A percentile compares a stretch with the other conserved stretches of the same genome.
Evolutionary conservation across 768 basidiomycete species (phyloP).

Genomic region (Panellus pusillus): DNA sequence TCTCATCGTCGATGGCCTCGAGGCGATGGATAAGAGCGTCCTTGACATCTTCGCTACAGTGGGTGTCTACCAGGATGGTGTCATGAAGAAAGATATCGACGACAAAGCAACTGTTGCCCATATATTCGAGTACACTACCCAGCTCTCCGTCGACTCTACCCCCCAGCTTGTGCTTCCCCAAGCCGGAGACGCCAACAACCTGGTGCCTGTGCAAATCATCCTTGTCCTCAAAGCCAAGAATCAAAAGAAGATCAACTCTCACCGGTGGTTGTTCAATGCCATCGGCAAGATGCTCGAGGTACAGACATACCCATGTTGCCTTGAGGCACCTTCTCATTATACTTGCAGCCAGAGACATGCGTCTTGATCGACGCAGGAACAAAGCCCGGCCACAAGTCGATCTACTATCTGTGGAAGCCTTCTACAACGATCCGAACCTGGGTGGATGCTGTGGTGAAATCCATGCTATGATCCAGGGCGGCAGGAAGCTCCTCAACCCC

Average conservation of each 20-base stretch:
- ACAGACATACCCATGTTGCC: conserved; percentile 19
- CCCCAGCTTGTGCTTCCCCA: conserved; percentile 92
- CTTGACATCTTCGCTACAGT: conserved; percentile 86
- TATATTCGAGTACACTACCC: conserved; percentile 98
- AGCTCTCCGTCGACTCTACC: conserved; percentile 88
- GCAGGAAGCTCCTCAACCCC: conserved; percentile 88
- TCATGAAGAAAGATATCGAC: conserved; percentile 92
- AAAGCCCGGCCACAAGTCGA: conserved; percentile 93
- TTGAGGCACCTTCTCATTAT: neutral
- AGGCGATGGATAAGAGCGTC: conserved; percentile 94
- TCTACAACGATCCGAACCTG: conserved; percentile 75
- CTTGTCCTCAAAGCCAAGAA: conserved; percentile 92
- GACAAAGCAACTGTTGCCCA: conserved; percentile 89
- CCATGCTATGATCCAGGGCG: conserved; percentile 94
- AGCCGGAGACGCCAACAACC: conserved; percentile 85
- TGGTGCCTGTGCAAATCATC: conserved; percentile 92
- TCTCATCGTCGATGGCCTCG: conserved; percentile 90
- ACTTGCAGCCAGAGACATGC: conserved; percentile 78
- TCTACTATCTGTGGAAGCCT: conserved; percentile 94
- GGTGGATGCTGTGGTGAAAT: conserved; percentile 95
- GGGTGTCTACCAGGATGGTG: conserved; percentile 91
- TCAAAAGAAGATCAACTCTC: conserved; percentile 94
- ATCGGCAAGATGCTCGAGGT: conserved; percentile 81
- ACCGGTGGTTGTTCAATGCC: conserved; percentile 95
- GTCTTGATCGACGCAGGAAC: conserved; percentile 95